phyloP scores from a whole-genome alignment of 495 filamentous ascomycete genomes.

The Aspergillus taichungensis region DNA sequence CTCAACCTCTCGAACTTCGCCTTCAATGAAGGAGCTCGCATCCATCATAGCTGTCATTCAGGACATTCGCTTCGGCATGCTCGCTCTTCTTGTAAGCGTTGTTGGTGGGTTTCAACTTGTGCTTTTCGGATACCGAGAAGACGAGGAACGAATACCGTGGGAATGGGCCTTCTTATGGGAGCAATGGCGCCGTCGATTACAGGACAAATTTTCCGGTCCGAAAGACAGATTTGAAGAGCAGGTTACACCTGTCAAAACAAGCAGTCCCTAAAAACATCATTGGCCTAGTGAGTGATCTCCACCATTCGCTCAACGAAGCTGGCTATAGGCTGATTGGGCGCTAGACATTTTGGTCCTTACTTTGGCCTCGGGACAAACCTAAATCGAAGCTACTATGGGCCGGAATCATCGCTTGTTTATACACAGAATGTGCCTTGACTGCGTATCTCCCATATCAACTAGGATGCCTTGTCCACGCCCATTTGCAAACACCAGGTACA shows the following conservation, averaged over 20 bases:
- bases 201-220: no score
- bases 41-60: not conserved
- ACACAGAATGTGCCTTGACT: conserved; percentile 51
- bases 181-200: no score
- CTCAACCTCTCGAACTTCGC: not conserved
- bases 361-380: conserved; percentile 53
- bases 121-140: not conserved
- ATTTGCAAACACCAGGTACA: no score
- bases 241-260: no score
- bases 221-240: no score
- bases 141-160: not conserved
- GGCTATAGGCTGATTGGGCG: no score
- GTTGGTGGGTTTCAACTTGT: not conserved
- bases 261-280: no score
- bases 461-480: no score
- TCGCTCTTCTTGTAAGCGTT: conserved; percentile 1
- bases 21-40: not conserved
- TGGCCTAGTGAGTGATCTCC: no score
- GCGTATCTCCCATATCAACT: conserved; percentile 46
- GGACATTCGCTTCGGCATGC: not conserved
- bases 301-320: not conserved
- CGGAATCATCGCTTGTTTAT: conserved; percentile 52
- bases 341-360: conserved; percentile 25
- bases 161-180: no score
- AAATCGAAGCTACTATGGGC: conserved; percentile 46